phyloP scores from a whole-genome alignment of 441 rosid species.

The Flueggea neowawraea region DNA sequence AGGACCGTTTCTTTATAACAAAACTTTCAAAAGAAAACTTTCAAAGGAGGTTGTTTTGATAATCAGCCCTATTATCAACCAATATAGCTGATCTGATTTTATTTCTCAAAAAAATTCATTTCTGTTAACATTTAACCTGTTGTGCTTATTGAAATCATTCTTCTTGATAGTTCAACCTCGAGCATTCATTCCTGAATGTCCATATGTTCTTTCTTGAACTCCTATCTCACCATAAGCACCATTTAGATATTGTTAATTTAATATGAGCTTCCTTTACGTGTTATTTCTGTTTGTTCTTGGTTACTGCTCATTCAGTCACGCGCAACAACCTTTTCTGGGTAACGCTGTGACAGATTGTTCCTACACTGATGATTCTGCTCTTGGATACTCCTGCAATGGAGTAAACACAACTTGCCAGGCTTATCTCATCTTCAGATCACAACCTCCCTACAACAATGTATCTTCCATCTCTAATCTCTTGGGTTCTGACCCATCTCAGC shows the following conservation, averaged over 20 bases:
- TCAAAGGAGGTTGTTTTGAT: too few species aligned
- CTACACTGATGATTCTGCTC: constrained; percentile 34
- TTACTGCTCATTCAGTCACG: constrained; percentile 24
- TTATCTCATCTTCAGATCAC: constrained; percentile 57
- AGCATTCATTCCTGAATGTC: too few species aligned
- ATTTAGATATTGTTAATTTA: neutral
- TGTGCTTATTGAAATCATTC: too few species aligned
- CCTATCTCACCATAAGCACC: too few species aligned
- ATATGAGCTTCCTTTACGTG: constrained; percentile 18
- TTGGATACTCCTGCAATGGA: constrained; percentile 77
- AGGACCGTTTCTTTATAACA: too few species aligned
- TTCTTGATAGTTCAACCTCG: too few species aligned
- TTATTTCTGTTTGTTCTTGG: constrained; percentile 12
- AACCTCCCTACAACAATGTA: constrained; percentile 42
- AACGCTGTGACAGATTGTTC: constrained; percentile 34
- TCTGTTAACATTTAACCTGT: too few species aligned
- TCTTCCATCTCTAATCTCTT: constrained; percentile 55
- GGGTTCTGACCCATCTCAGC: constrained; percentile 37
- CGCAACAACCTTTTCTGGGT: constrained; percentile 70
- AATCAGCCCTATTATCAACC: too few species aligned
- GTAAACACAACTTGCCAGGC: constrained; percentile 46
- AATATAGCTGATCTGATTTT: too few species aligned
- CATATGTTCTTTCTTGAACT: too few species aligned
- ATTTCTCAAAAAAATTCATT: too few species aligned
- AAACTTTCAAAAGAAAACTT: too few species aligned